phyloP scores from a whole-genome alignment of 179 eudicot species.

The Corrigiola litoralis region DNA sequence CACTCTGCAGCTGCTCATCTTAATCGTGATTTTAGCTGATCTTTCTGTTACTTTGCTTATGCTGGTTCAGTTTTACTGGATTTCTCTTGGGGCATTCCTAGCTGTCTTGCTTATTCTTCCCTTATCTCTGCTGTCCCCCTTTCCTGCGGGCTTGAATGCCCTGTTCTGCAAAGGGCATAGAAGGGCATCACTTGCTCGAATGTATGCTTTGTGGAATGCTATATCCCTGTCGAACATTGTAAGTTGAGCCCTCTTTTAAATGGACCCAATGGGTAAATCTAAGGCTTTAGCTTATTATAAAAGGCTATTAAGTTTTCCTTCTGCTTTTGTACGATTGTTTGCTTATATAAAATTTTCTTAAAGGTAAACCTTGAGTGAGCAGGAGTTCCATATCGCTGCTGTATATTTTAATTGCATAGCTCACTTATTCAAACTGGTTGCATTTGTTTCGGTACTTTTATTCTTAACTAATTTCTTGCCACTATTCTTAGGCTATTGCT shows the following conservation, averaged over 20 bases:
- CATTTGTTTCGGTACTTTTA: neutral
- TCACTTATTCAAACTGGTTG: neutral
- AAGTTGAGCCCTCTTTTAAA: conserved; percentile 26
- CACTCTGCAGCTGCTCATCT: conserved; percentile 68
- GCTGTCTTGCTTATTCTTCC: conserved; percentile 82
- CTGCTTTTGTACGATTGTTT: neutral
- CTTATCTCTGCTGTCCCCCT: conserved; percentile 69
- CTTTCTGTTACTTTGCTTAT: conserved; percentile 63
- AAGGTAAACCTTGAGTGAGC: neutral
- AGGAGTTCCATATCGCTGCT: neutral
- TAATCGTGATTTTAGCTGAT: conserved; percentile 70
- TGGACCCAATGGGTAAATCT: neutral
- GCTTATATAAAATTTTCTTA: neutral
- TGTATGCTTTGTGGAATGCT: conserved; percentile 83
- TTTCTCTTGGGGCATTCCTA: conserved; percentile 74
- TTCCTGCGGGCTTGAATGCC: conserved; percentile 87
- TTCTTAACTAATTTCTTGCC: neutral
- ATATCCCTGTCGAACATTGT: conserved; percentile 74
- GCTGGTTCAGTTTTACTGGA: conserved; percentile 76
- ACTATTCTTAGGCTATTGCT: conserved; percentile 57
- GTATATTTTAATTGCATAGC: neutral
- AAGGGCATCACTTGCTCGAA: conserved; percentile 77
- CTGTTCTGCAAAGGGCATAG: conserved; percentile 66
- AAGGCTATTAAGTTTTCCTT: neutral
- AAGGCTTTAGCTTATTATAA: neutral